phyloP scores from a whole-genome alignment of 257 asterid genomes.

The Solanum neorickii region DNA sequence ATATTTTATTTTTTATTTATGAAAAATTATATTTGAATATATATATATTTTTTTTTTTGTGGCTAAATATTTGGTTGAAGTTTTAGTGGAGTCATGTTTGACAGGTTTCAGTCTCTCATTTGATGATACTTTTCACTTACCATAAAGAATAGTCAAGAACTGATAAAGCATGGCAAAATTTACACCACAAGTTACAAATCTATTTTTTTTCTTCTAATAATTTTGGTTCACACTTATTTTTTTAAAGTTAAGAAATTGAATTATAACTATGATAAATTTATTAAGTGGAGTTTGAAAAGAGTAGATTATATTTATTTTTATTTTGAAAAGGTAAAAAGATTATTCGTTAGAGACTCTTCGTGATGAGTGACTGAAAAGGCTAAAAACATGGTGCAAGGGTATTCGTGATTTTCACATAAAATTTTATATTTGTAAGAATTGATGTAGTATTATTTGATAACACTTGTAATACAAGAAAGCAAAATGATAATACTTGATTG shows the following conservation, averaged over 20 bases:
- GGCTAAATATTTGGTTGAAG: neutral
- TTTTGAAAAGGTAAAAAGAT: neutral
- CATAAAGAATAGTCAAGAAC: neutral
- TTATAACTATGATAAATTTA: too few relatives aligned
- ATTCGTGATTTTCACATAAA: too few relatives aligned
- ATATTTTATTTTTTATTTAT: neutral
- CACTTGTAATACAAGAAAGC: neutral
- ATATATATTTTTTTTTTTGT: accelerated
- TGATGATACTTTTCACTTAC: neutral
- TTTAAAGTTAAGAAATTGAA: neutral
- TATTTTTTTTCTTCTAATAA: neutral
- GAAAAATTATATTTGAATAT: accelerated
- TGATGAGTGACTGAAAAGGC: neutral
- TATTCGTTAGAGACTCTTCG: too few relatives aligned
- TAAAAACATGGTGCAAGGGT: too few relatives aligned
- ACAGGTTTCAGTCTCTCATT: neutral
- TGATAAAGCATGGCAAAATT: neutral
- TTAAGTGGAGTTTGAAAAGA: too few relatives aligned
- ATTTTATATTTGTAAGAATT: too few relatives aligned
- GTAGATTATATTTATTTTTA: neutral
- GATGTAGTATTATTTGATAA: neutral
- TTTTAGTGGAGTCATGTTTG: neutral
- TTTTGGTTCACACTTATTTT: neutral
- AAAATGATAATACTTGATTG: too few relatives aligned
- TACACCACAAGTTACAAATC: neutral